phyloP scores from a whole-genome alignment of 495 filamentous ascomycete species.

The Hypoxylon perforatum region DNA sequence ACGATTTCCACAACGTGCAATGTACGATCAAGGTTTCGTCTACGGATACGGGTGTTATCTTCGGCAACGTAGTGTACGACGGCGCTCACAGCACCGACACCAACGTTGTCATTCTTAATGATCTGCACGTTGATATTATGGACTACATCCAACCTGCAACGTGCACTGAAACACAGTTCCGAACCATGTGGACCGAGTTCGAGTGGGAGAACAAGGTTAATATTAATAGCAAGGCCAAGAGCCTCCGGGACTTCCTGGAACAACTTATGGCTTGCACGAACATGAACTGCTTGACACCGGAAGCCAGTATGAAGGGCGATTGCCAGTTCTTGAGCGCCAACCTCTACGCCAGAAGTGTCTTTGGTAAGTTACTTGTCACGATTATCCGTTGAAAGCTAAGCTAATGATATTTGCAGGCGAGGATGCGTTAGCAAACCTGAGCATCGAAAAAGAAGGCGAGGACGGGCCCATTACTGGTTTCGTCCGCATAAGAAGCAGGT shows the following conservation, averaged over 20 bases:
- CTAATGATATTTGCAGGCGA: conserved; percentile 72
- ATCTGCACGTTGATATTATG: conserved; percentile 99
- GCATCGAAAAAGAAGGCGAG: conserved; percentile 97
- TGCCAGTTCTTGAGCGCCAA: conserved; percentile 99
- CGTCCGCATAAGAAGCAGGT: conserved; percentile 96
- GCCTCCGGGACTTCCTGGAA: conserved; percentile 89
- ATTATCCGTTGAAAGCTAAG: conserved; percentile 3
- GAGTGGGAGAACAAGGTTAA: conserved; percentile 99
- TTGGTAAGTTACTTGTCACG: conserved; percentile 76
- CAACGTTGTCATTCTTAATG: conserved; percentile 98
- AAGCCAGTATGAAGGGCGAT: conserved; percentile 95
- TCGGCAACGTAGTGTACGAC: conserved; percentile 99
- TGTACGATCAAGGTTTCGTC: conserved; percentile 99
- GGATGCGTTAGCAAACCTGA: conserved; percentile 97
- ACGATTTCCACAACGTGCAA: conserved; percentile 97
- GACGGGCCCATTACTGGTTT: conserved; percentile 98
- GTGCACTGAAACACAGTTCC: conserved; percentile 98
- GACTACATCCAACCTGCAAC: conserved; percentile 98
- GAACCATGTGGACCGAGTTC: conserved; percentile 99
- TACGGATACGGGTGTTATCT: conserved; percentile 98
- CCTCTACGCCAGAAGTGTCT: conserved; percentile 95
- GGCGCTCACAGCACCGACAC: conserved; percentile 94
- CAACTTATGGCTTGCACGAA: conserved; percentile 98
- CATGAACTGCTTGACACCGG: conserved; percentile 97
- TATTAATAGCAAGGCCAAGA: conserved; percentile 97